Base-by-base conservation (phyloP, 2,329 filamentous ascomycete genomes). In the Fusarium denticulatum region DNA sequence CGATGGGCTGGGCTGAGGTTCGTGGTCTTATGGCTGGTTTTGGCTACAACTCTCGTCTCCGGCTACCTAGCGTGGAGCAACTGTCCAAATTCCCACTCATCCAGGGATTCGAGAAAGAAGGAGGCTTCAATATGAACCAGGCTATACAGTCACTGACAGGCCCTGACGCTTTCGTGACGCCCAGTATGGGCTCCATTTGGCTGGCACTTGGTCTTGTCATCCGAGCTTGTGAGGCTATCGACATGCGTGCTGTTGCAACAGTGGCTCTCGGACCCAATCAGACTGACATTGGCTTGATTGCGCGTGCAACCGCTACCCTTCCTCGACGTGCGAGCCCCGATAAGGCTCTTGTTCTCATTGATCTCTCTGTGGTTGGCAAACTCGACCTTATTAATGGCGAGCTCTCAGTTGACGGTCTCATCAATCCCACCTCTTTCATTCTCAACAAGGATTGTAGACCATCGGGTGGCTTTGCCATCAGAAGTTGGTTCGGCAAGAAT, bases 61-160 rank as follows among this genome's bases (percentile, higher is more conserved):
- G 53, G 1, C 22, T 56, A 24, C 53, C 53, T 0, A 24, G 1
- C 2, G 53, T 56, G 37, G 53, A 56, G 15, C 53, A 45, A 2
- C 0, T 56, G 22, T 32, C 53, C 0, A 6, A 0, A 45, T 56
- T 56, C 22, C 53, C 53, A 0, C 53, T 56, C 8, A 56, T 56
- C 1, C 53, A 56, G 37, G 53, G 53, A 0, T 56, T 56, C 2
- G 53, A 56, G 0, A 0, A 56, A 0, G 1, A 2, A 0, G 53
- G 53, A 15, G 53, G 53, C 5, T 56, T 45, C 12, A 56, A 56
- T 8, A 56, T 56, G 53, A 16, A 56, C 37, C 37, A 56, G 4
- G 53, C 53, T 3, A 0, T 56, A 0, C 0, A 32, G 11, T 24
- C 16, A 0, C 2, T 56, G 24, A 56, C 53, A 2, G 53, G 53